phyloP scores from a whole-genome alignment of 768 basidiomycete species.

The Mycena amicta region DNA sequence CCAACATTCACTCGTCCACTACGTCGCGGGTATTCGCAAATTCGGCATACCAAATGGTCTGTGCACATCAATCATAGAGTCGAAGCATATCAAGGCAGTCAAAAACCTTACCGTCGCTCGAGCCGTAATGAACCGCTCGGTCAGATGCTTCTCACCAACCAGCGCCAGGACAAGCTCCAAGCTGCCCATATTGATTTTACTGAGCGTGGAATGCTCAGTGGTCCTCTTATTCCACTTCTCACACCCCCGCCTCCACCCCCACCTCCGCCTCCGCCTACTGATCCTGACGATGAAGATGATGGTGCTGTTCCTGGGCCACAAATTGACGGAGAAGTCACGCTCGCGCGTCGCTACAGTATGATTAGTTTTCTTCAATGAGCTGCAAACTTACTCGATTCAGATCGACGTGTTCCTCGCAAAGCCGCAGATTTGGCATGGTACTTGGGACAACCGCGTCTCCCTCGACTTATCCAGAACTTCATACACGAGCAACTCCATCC shows the following conservation, averaged over 20 bases:
- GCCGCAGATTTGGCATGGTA: constrained; percentile 6
- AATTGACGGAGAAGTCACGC: constrained; percentile 2
- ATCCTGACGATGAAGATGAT: constrained; percentile 2
- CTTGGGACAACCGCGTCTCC: constrained; percentile 14
- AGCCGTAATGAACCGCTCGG: constrained; percentile 28
- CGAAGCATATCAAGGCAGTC: constrained; percentile 35
- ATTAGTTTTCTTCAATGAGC: neutral
- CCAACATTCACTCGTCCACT: constrained; percentile 38
- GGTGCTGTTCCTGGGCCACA: neutral
- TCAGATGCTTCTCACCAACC: constrained; percentile 35
- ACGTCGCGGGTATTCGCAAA: constrained; percentile 20
- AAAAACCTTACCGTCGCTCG: constrained; percentile 34
- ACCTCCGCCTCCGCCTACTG: neutral
- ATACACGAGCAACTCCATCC: constrained; percentile 19
- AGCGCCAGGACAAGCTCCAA: constrained; percentile 29
- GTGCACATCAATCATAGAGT: constrained; percentile 38
- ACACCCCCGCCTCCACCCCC: neutral
- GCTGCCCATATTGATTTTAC: constrained; percentile 21
- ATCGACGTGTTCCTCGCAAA: constrained; percentile 7
- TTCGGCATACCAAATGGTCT: constrained; percentile 38
- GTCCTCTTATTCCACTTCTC: constrained; percentile 1
- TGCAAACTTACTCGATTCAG: neutral
- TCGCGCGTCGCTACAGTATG: constrained; percentile 7
- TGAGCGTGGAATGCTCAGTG: constrained; percentile 25
- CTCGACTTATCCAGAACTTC: constrained; percentile 16